Evolutionary conservation across 2,329 filamentous ascomycete species (phyloP).

Genomic region (Phaeosphaeriaceae sp.): DNA sequence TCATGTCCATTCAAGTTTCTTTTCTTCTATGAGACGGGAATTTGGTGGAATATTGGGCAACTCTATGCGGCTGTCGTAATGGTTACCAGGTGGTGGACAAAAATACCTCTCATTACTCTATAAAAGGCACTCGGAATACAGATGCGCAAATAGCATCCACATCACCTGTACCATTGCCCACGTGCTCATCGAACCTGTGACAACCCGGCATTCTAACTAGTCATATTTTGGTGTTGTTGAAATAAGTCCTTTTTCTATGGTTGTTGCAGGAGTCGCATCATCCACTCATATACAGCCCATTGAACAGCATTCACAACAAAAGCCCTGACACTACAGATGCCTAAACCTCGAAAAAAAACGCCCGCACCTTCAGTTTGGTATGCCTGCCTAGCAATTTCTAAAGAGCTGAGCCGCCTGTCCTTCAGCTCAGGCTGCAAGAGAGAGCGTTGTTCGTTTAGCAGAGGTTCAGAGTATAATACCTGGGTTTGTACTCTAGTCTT

Average conservation of each 20-base stretch:
- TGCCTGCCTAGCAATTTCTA: conserved; percentile 68
- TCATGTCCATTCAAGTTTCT: background rate
- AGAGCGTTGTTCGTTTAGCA: conserved; percentile 22
- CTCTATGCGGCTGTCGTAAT: conserved; percentile 11
- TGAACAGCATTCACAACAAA: conserved; percentile 93
- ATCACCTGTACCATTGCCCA: too few species aligned
- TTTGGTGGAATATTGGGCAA: conserved; percentile 18
- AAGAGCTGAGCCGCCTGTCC: conserved; percentile 57
- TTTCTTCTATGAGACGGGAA: conserved; percentile 25
- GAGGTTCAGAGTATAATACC: conserved; percentile 24
- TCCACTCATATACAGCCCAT: conserved; percentile 91
- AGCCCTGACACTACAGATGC: conserved; percentile 81
- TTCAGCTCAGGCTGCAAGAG: conserved; percentile 25
- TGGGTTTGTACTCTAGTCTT: conserved; percentile 93
- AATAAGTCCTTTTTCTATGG: conserved; percentile 3
- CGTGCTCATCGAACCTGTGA: too few species aligned
- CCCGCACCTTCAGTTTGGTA: conserved; percentile 74
- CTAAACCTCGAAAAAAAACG: conserved; percentile 83
- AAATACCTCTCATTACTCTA: conserved; percentile 44
- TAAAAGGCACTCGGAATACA: conserved; percentile 30
- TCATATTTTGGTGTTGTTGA: background rate
- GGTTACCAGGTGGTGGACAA: conserved; percentile 22
- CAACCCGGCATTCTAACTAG: too few species aligned
- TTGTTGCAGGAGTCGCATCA: conserved; percentile 63
- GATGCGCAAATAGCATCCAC: too few species aligned